Evolutionary conservation across 148 eudicot genomes (phyloP).

Genomic region (Cornus kousa): DNA sequence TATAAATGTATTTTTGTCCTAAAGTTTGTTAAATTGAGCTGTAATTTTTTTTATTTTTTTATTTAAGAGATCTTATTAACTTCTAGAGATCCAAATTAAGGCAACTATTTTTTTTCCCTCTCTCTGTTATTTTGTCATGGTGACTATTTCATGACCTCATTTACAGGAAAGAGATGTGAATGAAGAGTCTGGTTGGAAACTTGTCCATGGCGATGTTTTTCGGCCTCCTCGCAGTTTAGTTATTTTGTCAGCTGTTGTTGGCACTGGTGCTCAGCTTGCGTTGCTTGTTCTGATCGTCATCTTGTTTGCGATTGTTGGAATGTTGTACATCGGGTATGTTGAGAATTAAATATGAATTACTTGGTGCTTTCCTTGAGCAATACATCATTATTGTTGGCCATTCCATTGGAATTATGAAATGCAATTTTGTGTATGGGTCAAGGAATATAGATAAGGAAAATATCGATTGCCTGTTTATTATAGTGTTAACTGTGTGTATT

Average conservation of each 20-base stretch:
- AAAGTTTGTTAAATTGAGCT: not conserved
- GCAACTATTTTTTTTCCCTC: not conserved
- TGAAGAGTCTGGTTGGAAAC: constrained; percentile 95
- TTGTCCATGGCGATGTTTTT: constrained; percentile 92
- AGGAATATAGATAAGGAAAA: not conserved
- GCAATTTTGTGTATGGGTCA: not conserved
- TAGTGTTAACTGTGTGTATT: not conserved
- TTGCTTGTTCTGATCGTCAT: constrained; percentile 83
- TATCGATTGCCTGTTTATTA: not conserved
- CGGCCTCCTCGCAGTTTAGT: constrained; percentile 71
- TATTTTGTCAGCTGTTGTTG: constrained; percentile 74
- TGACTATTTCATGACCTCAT: constrained; percentile 3
- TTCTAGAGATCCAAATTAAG: not conserved
- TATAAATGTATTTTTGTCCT: not conserved
- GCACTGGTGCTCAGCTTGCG: constrained; percentile 91
- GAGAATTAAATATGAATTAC: not conserved
- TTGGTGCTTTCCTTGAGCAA: not conserved
- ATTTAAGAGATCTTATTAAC: not conserved
- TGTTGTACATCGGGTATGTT: constrained; percentile 73
- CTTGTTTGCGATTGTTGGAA: constrained; percentile 77
- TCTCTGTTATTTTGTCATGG: too few species aligned
- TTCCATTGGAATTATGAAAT: not conserved
- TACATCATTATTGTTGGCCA: constrained; percentile 7
- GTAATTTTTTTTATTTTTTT: not conserved
- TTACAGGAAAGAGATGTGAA: constrained; percentile 84